These are phyloP conservation scores for Mycosphaerelloides madeirae DNA, from an alignment of 2,329 filamentous ascomycete species.

Conservation along the genomic window DNA sequence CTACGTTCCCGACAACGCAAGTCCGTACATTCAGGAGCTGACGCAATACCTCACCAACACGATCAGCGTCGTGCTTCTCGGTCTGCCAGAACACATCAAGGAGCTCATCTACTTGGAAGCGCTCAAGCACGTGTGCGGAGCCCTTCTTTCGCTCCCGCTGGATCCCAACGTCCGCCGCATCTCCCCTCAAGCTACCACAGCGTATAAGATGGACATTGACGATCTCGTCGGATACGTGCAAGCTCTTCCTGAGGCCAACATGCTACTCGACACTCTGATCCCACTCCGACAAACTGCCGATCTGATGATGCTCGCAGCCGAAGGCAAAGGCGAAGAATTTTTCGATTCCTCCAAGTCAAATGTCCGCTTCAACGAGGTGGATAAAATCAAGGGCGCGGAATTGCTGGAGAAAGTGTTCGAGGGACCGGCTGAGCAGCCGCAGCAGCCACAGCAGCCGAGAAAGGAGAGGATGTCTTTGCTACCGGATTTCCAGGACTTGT, in stretches of 20 bases:
- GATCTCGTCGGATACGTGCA: constrained; percentile 85
- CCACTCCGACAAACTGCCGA: constrained; percentile 90
- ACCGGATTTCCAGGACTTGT: constrained; percentile 20
- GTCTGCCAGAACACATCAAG: constrained; percentile 92
- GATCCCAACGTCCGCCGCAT: constrained; percentile 77
- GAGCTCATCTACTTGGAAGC: constrained; percentile 98
- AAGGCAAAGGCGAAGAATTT: constrained; percentile 86
- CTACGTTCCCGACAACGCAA: constrained; percentile 65
- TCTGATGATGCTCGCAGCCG: constrained; percentile 64
- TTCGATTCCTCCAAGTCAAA: constrained; percentile 87
- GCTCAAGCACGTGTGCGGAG: constrained; percentile 76
- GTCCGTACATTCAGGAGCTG: constrained; percentile 91
- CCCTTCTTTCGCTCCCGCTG: constrained; percentile 57
- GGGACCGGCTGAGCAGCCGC: constrained; percentile 3
- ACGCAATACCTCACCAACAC: constrained; percentile 92
- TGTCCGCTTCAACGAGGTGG: constrained; percentile 89
- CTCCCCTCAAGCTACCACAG: constrained; percentile 76
- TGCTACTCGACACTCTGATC: constrained; percentile 82
- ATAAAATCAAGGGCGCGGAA: constrained; percentile 81
- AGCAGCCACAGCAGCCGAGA: constrained; percentile 1
- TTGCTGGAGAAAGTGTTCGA: constrained; percentile 74
- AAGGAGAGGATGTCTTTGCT: constrained; percentile 18
- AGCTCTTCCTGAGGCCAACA: constrained; percentile 72
- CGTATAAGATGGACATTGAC: constrained; percentile 75
- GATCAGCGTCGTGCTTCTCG: constrained; percentile 90